Base-by-base conservation (phyloP, 257 asterid species). In the Euphrasia confusa region DNA sequence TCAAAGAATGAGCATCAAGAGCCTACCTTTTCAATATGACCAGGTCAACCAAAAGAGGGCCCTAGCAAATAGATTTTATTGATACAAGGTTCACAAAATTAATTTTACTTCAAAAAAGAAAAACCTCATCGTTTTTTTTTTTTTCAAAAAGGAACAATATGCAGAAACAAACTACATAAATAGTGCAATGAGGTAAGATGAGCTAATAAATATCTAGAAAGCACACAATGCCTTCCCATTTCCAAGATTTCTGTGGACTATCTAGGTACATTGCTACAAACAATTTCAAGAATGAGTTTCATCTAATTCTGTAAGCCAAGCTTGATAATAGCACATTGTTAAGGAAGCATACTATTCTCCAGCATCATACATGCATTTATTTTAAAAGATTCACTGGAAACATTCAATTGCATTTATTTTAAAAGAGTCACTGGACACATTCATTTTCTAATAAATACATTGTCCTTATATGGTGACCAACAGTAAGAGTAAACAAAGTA, bases 401-500 rank as follows among this genome's bases (percentile, higher is more conserved):
- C 26, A 42, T 52, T n/a, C 67, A 61, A 45, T 32, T 17, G 18
- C 67, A 52, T 68, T 54, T 56, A 66, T 14, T 9, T 33, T 66
- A 10, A 49, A 47, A 66, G 30, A 66, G 52, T 47, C 32, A 42
- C 9, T 56, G 48, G 53, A 63, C 10, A 21, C 26, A 42, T 52
- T n/a, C 67, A 61, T 56, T 62, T 52, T 62, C 64, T 40, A 57
- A 64, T 48, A 11, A 50, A 39, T 59, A 30, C 59, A 58, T 11
- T 18, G 17, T 24, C 60, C 40, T 65, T 40, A 30, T 39, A 26
- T 15, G n/a, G 56, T 7, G 61, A 32, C 57, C 11, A 37, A 69
- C 13, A 21, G 61, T 65, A 72, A 69, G 65, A 58, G 63, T 42
- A 68, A 70, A 60, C 63, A 68, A 27, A 47, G 56, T 40, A 49